Evolutionary conservation across 2,329 filamentous ascomycete genomes (phyloP).

Genomic region (Aspergillus piperis): DNA sequence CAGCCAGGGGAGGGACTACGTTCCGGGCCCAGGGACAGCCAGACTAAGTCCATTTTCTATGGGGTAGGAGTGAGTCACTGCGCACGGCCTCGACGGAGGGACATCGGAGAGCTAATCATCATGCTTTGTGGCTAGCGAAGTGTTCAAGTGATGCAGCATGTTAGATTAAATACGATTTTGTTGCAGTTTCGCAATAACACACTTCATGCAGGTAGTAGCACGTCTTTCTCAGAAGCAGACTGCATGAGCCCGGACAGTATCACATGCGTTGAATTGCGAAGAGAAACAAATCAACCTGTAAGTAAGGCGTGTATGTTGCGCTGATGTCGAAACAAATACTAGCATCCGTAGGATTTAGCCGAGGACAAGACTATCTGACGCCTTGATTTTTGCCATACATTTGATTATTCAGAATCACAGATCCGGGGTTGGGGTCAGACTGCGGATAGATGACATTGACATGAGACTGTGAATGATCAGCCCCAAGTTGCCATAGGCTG

Average conservation of each 20-base stretch:
- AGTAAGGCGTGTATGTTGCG: neutral
- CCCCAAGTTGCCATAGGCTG: neutral
- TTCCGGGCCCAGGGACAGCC: neutral
- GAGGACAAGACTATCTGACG: neutral
- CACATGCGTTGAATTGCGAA: neutral
- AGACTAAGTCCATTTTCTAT: neutral
- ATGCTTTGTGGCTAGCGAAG: neutral
- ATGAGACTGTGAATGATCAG: too few relatives aligned
- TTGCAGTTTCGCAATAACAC: neutral
- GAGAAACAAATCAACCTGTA: neutral
- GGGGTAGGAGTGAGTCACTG: slow-evolving; percentile 11
- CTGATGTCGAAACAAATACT: neutral
- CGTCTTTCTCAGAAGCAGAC: neutral
- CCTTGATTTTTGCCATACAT: neutral
- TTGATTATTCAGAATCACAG: neutral
- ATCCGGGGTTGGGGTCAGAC: neutral
- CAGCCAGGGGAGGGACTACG: neutral
- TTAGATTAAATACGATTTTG: neutral
- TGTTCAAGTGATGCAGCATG: slow-evolving; percentile 4
- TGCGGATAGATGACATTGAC: too few relatives aligned
- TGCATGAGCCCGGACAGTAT: neutral
- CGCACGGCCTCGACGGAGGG: slow-evolving; percentile 1
- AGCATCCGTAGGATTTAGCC: neutral
- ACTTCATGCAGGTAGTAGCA: neutral
- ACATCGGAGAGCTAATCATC: neutral